These are phyloP conservation scores for Coemansia furcata DNA, from an alignment of 192 early-diverging fungal species.

Conservation along the genomic window DNA sequence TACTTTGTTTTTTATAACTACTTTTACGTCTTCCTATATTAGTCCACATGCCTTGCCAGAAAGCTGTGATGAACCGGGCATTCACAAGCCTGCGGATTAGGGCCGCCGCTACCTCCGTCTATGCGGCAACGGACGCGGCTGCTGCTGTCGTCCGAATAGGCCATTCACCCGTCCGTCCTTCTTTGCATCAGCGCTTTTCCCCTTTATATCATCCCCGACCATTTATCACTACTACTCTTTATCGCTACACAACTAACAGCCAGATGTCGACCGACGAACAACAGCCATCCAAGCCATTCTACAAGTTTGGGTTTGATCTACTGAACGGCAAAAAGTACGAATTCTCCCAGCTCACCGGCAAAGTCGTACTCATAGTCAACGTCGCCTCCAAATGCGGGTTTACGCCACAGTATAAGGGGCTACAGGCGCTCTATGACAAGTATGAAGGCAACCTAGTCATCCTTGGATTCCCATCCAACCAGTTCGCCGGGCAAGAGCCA, in stretches of 20 bases:
- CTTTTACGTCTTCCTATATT: neutral
- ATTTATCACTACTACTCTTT: neutral
- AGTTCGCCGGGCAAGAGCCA: slow-evolving; percentile 75
- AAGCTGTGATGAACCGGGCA: neutral
- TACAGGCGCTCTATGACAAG: slow-evolving; percentile 67
- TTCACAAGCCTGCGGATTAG: neutral
- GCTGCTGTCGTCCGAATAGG: neutral
- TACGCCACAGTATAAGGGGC: slow-evolving; percentile 72
- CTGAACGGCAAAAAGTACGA: slow-evolving; percentile 54
- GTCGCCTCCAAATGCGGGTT: slow-evolving; percentile 90
- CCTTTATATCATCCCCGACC: slow-evolving; percentile 6
- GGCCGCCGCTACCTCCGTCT: neutral
- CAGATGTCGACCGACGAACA: neutral
- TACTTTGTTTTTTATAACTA: slow-evolving; percentile 3
- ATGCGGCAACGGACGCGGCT: neutral
- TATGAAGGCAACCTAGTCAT: slow-evolving; percentile 70
- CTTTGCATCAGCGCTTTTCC: neutral
- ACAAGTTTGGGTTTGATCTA: slow-evolving; percentile 54
- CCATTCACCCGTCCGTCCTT: neutral
- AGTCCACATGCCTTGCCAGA: neutral
- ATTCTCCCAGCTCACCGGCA: slow-evolving; percentile 61
- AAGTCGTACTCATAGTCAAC: slow-evolving; percentile 85
- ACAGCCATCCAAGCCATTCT: slow-evolving; percentile 39
- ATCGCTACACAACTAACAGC: neutral
- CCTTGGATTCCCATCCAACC: slow-evolving; percentile 90